Evolutionary conservation across 257 asterid species (phyloP).

Genomic region (Fraxinus anomala): DNA sequence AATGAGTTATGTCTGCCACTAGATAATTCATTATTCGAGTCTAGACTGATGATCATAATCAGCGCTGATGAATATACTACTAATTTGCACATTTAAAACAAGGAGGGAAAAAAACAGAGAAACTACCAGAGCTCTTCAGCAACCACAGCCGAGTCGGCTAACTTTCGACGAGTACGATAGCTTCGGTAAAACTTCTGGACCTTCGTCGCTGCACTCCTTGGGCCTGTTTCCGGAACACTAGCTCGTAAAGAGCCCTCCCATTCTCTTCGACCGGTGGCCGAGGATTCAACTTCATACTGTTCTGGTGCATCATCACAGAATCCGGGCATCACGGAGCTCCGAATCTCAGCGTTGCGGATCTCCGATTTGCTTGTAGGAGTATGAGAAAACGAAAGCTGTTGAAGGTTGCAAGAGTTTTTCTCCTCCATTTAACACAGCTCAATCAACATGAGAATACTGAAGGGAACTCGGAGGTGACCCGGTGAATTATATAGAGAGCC

Average conservation of each 20-base stretch:
- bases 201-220: constrained; percentile 60
- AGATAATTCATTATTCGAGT: too few species aligned
- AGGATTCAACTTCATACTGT: constrained; percentile 17
- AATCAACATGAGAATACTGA: not conserved
- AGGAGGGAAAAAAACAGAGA: not conserved
- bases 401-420: constrained; percentile 44
- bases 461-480: not conserved
- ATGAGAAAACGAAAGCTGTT: constrained; percentile 33
- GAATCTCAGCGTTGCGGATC: constrained; percentile 18
- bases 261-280: constrained; percentile 17
- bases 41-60: too few species aligned
- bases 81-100: not conserved
- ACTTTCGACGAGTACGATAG: constrained; percentile 38
- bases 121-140: constrained; percentile 43
- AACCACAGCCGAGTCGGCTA: constrained; percentile 40
- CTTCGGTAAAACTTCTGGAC: constrained; percentile 43
- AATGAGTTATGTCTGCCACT: too few species aligned
- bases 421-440: constrained; percentile 43
- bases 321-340: constrained; percentile 31
- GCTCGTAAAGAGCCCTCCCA: constrained; percentile 19
- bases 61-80: too few species aligned
- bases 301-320: constrained; percentile 19
- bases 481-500: not conserved
- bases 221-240: constrained; percentile 26
- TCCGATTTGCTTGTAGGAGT: constrained; percentile 26